Evolutionary conservation across 306 rosid genomes (phyloP).

Genomic region (Trifolium subterraneum): DNA sequence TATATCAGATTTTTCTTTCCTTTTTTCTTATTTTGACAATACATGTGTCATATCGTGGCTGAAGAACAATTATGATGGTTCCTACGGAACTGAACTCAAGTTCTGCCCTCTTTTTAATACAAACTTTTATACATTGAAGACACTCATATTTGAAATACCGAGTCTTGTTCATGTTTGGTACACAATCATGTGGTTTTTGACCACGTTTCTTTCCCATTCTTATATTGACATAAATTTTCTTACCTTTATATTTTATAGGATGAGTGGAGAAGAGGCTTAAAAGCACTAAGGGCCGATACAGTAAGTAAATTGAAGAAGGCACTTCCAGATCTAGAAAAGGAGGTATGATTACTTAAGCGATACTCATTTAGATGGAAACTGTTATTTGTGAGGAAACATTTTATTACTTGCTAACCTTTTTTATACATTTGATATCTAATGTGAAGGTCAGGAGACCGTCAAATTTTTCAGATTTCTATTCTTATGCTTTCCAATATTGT

Average conservation of each 20-base stretch:
- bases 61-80: neutral
- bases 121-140: neutral
- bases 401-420: conserved; percentile 38
- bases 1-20: neutral
- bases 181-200: conserved; percentile 23
- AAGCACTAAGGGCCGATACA: conserved; percentile 84
- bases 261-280: conserved; percentile 97
- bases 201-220: conserved; percentile 17
- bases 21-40: neutral
- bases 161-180: conserved; percentile 9
- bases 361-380: conserved; percentile 17
- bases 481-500: conserved; percentile 91
- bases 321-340: conserved; percentile 91
- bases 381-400: conserved; percentile 22
- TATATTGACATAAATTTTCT: conserved; percentile 34
- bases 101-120: neutral
- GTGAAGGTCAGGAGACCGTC: conserved; percentile 81
- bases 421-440: conserved; percentile 41
- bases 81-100: neutral
- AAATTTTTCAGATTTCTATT: conserved; percentile 88
- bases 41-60: neutral
- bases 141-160: neutral
- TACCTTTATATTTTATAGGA: conserved; percentile 59
- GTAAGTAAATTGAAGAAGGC: conserved; percentile 86
- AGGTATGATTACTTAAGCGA: conserved; percentile 57